These are phyloP conservation scores for Wickerhamomyces bisporus DNA, from an alignment of 805 yeast genomes.

Conservation along the genomic window DNA sequence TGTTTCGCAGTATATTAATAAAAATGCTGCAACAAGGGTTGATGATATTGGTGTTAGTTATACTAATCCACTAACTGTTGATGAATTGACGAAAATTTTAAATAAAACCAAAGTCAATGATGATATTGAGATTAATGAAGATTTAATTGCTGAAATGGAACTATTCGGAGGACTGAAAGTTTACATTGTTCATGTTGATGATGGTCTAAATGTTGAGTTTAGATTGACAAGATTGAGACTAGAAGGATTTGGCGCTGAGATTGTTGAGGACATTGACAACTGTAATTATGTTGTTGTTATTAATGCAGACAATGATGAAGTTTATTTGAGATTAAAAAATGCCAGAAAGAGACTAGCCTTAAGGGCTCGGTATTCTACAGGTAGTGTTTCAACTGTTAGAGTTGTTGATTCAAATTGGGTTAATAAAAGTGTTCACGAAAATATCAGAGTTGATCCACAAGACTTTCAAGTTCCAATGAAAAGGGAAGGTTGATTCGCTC, in stretches of 20 bases:
- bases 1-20: constrained; percentile 29
- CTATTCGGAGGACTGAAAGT: constrained; percentile 33
- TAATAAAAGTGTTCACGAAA: constrained; percentile 26
- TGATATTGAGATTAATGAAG: constrained; percentile 12
- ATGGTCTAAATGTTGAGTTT: constrained; percentile 4
- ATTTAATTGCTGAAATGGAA: constrained; percentile 4
- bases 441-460: constrained; percentile 28
- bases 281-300: constrained; percentile 38
- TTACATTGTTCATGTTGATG: constrained; percentile 23
- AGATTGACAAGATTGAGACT: constrained; percentile 21
- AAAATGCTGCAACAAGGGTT: constrained; percentile 29
- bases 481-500: neutral
- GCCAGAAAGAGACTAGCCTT: constrained; percentile 10
- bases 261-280: constrained; percentile 23
- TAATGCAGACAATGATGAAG: constrained; percentile 3
- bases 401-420: constrained; percentile 36
- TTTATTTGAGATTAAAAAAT: constrained; percentile 1
- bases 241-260: constrained; percentile 41
- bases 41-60: constrained; percentile 67
- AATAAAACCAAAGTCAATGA: neutral
- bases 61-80: constrained; percentile 22
- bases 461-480: constrained; percentile 18
- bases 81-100: neutral
- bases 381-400: constrained; percentile 22
- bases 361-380: constrained; percentile 2